A percentile compares a stretch with the other conserved stretches of the same genome.
Conservation (phyloP, 139 green algal genomes). For the Protoeuglena noctilucae region DNA sequence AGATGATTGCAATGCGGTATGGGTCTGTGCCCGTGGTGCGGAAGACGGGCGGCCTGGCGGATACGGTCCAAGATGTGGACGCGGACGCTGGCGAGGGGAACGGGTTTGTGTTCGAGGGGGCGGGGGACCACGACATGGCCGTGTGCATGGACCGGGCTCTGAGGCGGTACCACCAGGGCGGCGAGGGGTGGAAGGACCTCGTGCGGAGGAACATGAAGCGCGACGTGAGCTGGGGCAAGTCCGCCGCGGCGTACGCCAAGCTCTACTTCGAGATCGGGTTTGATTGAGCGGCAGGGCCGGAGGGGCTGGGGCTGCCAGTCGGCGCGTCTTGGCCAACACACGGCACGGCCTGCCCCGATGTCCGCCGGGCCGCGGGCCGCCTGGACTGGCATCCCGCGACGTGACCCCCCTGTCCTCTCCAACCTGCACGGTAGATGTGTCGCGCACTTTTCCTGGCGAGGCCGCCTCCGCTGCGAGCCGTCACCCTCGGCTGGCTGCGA, state of each 20-base stretch:
- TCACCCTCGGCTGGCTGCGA: too few relatives aligned
- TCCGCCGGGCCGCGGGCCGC: too few relatives aligned
- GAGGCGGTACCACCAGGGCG: conserved; percentile 28
- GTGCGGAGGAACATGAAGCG: conserved; percentile 27
- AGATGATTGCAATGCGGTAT: conserved; percentile 65
- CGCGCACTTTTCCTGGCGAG: too few relatives aligned
- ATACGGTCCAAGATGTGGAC: conserved; percentile 66
- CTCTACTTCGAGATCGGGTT: not conserved
- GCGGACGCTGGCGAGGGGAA: conserved; percentile 26
- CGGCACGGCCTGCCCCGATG: too few relatives aligned
- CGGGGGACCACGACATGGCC: conserved; percentile 34
- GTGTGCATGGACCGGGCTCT: conserved; percentile 57
- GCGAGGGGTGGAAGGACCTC: conserved; percentile 23
- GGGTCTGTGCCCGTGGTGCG: conserved; percentile 24
- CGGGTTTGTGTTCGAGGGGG: conserved; percentile 72
- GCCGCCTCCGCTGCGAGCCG: too few relatives aligned
- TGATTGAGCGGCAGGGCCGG: not conserved
- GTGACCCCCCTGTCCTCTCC: too few relatives aligned
- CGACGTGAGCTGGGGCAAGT: conserved; percentile 11
- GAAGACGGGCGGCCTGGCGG: conserved; percentile 62
- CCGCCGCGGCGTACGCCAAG: conserved; percentile 1
- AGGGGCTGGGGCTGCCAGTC: too few relatives aligned
- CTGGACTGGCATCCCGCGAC: too few relatives aligned
- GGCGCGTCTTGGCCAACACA: too few relatives aligned
- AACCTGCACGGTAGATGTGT: too few relatives aligned